Base-by-base conservation (phyloP, 768 basidiomycete genomes). In the Psilocybe azurescens region DNA sequence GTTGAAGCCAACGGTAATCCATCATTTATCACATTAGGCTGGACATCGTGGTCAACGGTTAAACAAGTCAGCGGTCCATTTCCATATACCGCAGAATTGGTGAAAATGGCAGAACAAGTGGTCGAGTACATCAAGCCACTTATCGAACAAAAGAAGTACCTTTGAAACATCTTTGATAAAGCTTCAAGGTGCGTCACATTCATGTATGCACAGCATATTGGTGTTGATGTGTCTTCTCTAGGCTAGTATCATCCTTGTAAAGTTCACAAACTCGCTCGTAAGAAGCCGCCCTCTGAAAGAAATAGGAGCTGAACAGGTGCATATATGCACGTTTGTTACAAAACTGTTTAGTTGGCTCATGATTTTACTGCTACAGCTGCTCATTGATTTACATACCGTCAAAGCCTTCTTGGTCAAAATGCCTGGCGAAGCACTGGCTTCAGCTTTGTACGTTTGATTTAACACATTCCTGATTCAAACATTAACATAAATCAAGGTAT, bases 141-240 rank as follows among this genome's bases (percentile, higher is more conserved):
- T 8, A 82, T 99, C 9, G 95, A 99, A 75, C 93, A 95, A 69
- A 97, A 97, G 84, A 97, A 94, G 72, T 99, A 96, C 74, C 72
- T 94, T 47, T 81, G 94, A 57, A 99, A 96, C 75, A 87, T 96
- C 73, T 87, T 95, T 55, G 97, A 99, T 72, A 98, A 97, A 74
- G 90, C 91, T 8, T 90, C 91, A 59, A 94, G 91, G 96, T 97
- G 57, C 80, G 70, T 38, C 36, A 24, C 41, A n/a, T 52, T 39
- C 5, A 9, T 32, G 30, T n/a, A n/a, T n/a, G 9, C n/a, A 18
- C 36, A 29, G n/a, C 18, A 39, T 48, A 5, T 24, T 10, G 20
- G 38, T 18, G 24, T 36, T 39, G 30, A 24, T n/a, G 8, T 5
- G 8, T 33, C 52, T 33, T 52, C 48, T 30, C 39, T 49, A 39